phyloP scores from a whole-genome alignment of 2,329 filamentous ascomycete species.

The Fusarium sp. region DNA sequence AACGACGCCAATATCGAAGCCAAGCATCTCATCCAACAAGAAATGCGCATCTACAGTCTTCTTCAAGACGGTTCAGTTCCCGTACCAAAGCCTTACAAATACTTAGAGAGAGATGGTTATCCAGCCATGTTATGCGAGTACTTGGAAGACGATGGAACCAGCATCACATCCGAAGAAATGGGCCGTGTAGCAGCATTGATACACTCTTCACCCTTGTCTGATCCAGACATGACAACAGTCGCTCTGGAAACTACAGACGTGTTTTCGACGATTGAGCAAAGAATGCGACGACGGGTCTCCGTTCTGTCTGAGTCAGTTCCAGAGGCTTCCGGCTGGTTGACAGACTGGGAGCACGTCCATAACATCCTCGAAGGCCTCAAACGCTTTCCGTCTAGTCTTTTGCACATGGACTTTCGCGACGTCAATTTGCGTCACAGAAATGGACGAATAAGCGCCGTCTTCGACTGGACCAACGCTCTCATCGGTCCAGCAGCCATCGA shows the following conservation, averaged over 20 bases:
- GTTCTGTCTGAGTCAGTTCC: background rate
- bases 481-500: constrained; percentile 15
- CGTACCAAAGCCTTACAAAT: constrained; percentile 1
- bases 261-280: constrained; percentile 9
- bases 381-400: constrained; percentile 7
- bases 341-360: background rate
- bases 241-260: background rate
- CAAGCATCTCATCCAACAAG: constrained; percentile 6
- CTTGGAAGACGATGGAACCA: constrained; percentile 13
- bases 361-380: background rate
- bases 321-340: background rate
- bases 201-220: background rate
- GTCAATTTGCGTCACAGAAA: constrained; percentile 12
- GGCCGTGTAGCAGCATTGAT: constrained; percentile 18
- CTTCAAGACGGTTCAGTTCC: background rate
- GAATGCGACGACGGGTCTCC: constrained; percentile 7
- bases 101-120: constrained; percentile 8
- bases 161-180: constrained; percentile 3
- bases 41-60: constrained; percentile 16
- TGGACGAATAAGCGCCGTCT: constrained; percentile 9
- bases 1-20: background rate
- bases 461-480: constrained; percentile 28
- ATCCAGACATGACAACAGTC: background rate
- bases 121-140: constrained; percentile 29
- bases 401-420: constrained; percentile 28